Percentiles rank a stretch among this genome's conserved stretches.
Evolutionary conservation across 148 eudicot species (phyloP).

Genomic region (Spergularia marina): DNA sequence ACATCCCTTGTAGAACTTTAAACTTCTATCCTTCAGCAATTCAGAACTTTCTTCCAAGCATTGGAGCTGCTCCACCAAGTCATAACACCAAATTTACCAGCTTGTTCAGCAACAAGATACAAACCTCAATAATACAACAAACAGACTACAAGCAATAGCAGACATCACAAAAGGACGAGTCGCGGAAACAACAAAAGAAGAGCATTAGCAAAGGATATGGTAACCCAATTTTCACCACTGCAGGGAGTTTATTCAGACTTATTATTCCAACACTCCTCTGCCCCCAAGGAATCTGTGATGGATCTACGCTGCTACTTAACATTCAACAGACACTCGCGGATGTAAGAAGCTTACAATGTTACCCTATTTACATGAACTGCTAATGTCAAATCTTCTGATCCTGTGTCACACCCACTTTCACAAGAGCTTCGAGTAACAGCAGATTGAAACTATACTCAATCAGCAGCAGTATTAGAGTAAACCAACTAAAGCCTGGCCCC

Average conservation of each 20-base stretch:
- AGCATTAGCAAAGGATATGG: neutral
- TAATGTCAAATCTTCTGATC: too few relatives aligned
- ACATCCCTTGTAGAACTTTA: conserved; percentile 73
- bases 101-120: conserved; percentile 1
- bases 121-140: neutral
- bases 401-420: too few relatives aligned
- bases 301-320: neutral
- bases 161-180: neutral
- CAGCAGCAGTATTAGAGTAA: too few relatives aligned
- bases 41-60: conserved; percentile 76
- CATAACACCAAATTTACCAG: conserved; percentile 1
- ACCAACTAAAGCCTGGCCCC: too few relatives aligned
- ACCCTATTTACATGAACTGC: too few relatives aligned
- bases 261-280: neutral
- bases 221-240: neutral
- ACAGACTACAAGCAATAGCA: neutral
- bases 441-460: too few relatives aligned
- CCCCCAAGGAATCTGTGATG: conserved; percentile 1
- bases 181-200: neutral
- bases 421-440: too few relatives aligned
- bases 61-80: conserved; percentile 46
- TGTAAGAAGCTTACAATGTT: too few relatives aligned
- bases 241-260: neutral
- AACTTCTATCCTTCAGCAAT: conserved; percentile 56
- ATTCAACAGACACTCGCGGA: neutral